Base-by-base conservation (phyloP, 1,284 basidiomycete genomes). In the Ganoderma sinense region DNA sequence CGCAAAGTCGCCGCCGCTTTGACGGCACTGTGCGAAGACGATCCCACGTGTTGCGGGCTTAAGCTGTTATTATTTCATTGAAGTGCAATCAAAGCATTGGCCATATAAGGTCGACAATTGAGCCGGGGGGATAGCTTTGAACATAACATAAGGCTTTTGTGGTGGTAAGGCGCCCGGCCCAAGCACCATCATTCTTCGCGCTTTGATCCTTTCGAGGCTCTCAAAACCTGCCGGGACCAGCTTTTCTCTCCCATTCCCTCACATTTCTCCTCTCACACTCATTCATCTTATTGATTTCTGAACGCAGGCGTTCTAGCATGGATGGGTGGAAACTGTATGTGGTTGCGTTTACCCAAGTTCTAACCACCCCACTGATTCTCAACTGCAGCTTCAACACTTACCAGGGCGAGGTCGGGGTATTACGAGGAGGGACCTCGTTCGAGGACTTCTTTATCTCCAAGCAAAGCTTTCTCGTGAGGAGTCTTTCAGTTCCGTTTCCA, bases 391-490 rank as follows among this genome's bases (percentile, higher is more conserved):
- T 66, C 58, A 60, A 61, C 45, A 11, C 51, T 11, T 40, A 43
- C 43, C 41, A 31, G 18, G 56, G 45, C 31, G 56, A 66, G 65
- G 40, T 33, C 13, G 41, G 43, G n/a, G 20, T 48, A 1, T 29
- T 60, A 16, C 26, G 41, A 11, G 65, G 58, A 26, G 58, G 58
- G 7, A 11, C 55, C 14, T 20, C 41, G 7, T 61, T 64, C 39
- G 51, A 59, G 5, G 60, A 58, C 4, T 62, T 63, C 40, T 62
- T 63, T 41, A 14, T 14, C 1, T 16, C 20, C 61, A 67, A 67
- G 61, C 66, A 67, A 18, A 31, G 66, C 2, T 63, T 67, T 16
- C 18, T 67, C 7, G 66, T 67, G 18, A 55, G 66, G 41, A 63
- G 53, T 36, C 43, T 67, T 6, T 26, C 66, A 4, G 11, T 62